Evolutionary conservation across 176 grass and related monocot genomes (phyloP), one percentile per base, ranked within the genome.

Genomic region (Guadua angustifolia): DNA sequence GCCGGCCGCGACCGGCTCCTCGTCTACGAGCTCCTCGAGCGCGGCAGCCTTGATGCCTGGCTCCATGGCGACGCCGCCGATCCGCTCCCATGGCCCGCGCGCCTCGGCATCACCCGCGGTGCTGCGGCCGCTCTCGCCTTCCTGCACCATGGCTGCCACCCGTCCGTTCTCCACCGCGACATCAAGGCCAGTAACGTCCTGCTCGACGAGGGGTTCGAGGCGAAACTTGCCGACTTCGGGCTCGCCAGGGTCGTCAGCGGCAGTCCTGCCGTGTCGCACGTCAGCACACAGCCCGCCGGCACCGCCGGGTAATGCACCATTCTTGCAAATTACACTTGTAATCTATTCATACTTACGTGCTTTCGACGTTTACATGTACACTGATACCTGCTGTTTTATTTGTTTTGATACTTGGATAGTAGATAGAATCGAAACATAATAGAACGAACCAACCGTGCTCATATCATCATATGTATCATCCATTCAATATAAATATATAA

Each of bases 131-230:
- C 92, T n/a, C 79, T 98, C 22, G 84, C 80, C 18, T 95, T 93
- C 87, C 88, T 98, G 22, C 95, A 98, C 89, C 92, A 93, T 13
- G 92, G 76, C 52, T 85, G 92, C 22, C 57, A 67, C 0, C 91
- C 92, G 6, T 84, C 84, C 38, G 81, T 97, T 9, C 84, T 97
- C 69, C 95, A 97, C 84, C 95, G 95, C 16, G 95, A 97, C 73
- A 81, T 94, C 69, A 94, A 97, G 85, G 85, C 92, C 49, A 89
- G 95, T 82, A 97, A 97, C 83, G 88, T 97, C 51, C 82, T 97
- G 9, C 89, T 97, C 29, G 93, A 88, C 16, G 84, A 77, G n/a
- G 87, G 82, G 1, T 95, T 95, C 55, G 82, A 77, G 26, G 89
- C 91, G 21, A 90, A 88, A 88, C 94, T 98, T 55, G 85, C 92